Evolutionary conservation across 495 filamentous ascomycete species (phyloP).

Genomic region (Oidiodendron maius): DNA sequence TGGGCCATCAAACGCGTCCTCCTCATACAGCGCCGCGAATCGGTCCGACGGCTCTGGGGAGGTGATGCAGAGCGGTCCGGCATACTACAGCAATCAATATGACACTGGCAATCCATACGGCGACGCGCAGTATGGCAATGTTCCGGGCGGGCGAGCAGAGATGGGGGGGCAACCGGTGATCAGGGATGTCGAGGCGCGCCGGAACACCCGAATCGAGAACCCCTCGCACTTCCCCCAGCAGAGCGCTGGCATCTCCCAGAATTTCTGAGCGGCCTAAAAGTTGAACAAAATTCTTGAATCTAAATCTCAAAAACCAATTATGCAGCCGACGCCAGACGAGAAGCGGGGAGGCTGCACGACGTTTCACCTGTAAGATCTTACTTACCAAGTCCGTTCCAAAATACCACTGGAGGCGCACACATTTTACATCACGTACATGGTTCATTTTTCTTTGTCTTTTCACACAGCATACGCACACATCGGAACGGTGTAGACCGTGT

Average conservation of each 20-base stretch:
- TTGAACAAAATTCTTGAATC: no score
- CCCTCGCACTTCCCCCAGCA: constrained; percentile 80
- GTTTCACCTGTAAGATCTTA: background rate
- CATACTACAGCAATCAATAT: constrained; percentile 45
- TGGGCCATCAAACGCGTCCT: constrained; percentile 93
- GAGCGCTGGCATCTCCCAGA: constrained; percentile 96
- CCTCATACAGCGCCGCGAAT: constrained; percentile 80
- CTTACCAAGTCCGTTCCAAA: constrained; percentile 18
- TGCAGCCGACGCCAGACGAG: background rate
- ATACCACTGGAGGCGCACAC: constrained; percentile 19
- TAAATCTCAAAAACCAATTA: constrained; percentile 2
- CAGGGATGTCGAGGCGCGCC: constrained; percentile 82
- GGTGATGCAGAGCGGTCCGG: constrained; percentile 40
- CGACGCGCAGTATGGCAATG: constrained; percentile 35
- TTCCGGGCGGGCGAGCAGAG: constrained; percentile 26
- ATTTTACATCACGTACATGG: constrained; percentile 8
- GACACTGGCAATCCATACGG: constrained; percentile 36
- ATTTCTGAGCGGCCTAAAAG: constrained; percentile 74
- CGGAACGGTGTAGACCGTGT: no score
- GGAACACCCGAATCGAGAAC: constrained; percentile 92
- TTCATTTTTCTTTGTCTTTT: background rate
- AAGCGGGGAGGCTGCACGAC: background rate
- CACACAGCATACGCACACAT: constrained; percentile 12
- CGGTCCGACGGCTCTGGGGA: constrained; percentile 83
- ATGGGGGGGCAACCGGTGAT: constrained; percentile 69